Percentiles rank a stretch among this genome's conserved stretches.
phyloP scores from a whole-genome alignment of 331 rosid species.

The Pyracantha coccinea region DNA sequence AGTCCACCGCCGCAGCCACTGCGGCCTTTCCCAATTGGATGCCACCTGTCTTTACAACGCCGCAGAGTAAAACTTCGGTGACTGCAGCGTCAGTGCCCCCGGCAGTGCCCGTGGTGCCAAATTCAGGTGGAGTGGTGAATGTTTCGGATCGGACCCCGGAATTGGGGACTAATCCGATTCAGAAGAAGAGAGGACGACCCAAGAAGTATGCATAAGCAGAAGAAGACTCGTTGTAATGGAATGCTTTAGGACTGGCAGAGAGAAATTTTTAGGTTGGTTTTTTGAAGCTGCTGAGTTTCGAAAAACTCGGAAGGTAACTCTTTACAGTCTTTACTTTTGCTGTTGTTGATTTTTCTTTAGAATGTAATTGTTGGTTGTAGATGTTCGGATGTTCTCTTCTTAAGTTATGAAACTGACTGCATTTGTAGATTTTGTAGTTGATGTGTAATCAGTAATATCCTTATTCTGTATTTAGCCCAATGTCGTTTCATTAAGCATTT shows the following conservation, averaged over 20 bases:
- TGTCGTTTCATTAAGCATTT: not conserved
- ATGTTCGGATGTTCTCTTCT: not conserved
- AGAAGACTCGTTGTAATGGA: not conserved
- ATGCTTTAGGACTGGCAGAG: not conserved
- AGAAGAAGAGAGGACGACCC: slow-evolving; percentile 47
- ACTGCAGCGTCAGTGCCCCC: not conserved
- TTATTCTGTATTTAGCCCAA: not conserved
- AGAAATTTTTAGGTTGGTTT: slow-evolving; percentile 1
- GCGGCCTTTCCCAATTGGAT: slow-evolving; percentile 53
- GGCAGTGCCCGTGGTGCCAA: not conserved
- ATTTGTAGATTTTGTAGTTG: not conserved
- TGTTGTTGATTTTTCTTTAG: not conserved
- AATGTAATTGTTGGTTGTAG: not conserved
- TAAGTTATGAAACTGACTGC: not conserved
- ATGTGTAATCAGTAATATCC: not conserved
- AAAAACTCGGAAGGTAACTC: slow-evolving; percentile 1
- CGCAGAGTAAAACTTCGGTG: slow-evolving; percentile 6
- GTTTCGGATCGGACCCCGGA: slow-evolving; percentile 16
- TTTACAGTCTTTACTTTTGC: not conserved
- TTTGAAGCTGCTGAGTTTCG: not conserved
- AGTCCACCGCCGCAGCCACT: slow-evolving; percentile 12
- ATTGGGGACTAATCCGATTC: not conserved
- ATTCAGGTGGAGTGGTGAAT: not conserved
- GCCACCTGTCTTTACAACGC: slow-evolving; percentile 28
- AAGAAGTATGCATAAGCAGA: slow-evolving; percentile 6